Conservation (phyloP, 306 rosid species). For the Myrica gale region DNA sequence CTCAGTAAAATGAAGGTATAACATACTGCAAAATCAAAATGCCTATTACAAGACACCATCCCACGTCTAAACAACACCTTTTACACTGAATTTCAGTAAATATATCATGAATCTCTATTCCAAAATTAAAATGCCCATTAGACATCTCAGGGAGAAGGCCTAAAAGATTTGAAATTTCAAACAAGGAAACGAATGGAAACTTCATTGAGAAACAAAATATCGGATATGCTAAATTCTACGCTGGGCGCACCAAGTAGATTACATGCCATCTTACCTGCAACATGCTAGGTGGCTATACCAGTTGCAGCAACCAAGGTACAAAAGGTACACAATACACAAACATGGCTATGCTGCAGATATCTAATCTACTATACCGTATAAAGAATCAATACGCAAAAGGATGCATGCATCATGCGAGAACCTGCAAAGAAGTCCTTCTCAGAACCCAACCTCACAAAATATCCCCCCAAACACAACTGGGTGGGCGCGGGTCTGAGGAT, state of each 20-base stretch:
- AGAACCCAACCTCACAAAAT: no score
- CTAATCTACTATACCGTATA: no score
- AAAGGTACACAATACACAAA: neutral
- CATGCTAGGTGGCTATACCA: neutral
- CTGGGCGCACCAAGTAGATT: neutral
- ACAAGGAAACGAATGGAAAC: neutral
- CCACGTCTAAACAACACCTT: neutral
- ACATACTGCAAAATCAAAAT: neutral
- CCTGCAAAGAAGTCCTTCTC: no score
- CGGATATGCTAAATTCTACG: neutral
- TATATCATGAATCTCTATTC: neutral
- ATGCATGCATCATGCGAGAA: no score
- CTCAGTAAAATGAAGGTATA: neutral
- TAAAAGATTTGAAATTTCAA: neutral
- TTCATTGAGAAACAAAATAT: neutral
- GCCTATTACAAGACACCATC: neutral
- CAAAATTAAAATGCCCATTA: neutral
- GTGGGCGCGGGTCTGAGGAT: no score
- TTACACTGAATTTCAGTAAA: neutral
- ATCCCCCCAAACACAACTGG: no score
- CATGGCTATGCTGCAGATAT: no score
- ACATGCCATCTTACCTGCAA: neutral
- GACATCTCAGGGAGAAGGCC: neutral
- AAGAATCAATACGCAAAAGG: no score
- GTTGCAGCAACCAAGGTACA: neutral